phyloP scores from a whole-genome alignment of 345 rosid genomes.

The Iberis pinnata region DNA sequence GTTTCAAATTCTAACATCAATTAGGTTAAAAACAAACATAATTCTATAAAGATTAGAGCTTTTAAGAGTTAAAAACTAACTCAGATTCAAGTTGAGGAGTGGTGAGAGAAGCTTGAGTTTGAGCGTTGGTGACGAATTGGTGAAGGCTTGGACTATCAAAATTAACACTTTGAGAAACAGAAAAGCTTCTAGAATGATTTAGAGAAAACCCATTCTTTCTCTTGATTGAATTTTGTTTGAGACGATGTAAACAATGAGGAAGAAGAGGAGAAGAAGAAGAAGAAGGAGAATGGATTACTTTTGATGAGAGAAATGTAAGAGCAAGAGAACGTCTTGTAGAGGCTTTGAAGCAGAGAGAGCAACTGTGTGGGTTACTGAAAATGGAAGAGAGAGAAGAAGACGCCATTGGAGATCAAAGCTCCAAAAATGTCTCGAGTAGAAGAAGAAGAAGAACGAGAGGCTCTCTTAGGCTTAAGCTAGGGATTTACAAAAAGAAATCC shows the following conservation, averaged over 20 bases:
- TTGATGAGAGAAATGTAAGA: slow-evolving; percentile 37
- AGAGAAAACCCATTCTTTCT: slow-evolving; percentile 28
- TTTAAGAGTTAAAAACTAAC: slow-evolving; percentile 34
- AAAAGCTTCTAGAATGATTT: slow-evolving; percentile 42
- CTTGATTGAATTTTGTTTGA: slow-evolving; percentile 21
- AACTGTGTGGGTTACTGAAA: slow-evolving; percentile 36
- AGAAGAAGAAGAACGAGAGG: slow-evolving; percentile 16
- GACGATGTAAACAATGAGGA: slow-evolving; percentile 18
- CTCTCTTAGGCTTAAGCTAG: slow-evolving; percentile 26
- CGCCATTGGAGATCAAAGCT: slow-evolving; percentile 36
- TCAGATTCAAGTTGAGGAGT: slow-evolving; percentile 38
- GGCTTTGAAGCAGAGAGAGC: slow-evolving; percentile 36
- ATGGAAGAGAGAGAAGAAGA: slow-evolving; percentile 62
- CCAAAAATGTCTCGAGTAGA: slow-evolving; percentile 8
- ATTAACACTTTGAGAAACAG: slow-evolving; percentile 29
- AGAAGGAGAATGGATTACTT: slow-evolving; percentile 16
- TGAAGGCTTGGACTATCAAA: slow-evolving; percentile 48
- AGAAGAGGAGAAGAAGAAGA: slow-evolving; percentile 19
- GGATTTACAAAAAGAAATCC: slow-evolving; percentile 7
- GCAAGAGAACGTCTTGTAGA: slow-evolving; percentile 35
- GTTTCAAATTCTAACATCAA: not conserved
- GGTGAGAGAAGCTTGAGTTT: slow-evolving; percentile 40
- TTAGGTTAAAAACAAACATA: not conserved
- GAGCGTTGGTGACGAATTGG: slow-evolving; percentile 53
- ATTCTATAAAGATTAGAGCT: slow-evolving; percentile 5